phyloP scores from a whole-genome alignment of 345 rosid species.

The Arabis alpina region DNA sequence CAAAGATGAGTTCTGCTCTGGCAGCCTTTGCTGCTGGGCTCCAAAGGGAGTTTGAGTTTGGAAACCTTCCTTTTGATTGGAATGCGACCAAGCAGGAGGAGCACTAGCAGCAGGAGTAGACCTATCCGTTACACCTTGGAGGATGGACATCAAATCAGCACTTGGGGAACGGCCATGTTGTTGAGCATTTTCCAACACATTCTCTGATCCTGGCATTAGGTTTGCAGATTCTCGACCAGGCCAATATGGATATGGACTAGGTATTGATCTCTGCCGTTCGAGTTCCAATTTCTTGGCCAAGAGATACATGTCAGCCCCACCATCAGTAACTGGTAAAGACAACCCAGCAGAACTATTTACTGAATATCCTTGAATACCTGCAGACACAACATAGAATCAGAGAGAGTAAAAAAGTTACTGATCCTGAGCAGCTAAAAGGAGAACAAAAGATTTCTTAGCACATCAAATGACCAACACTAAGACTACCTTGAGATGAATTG shows the following conservation, averaged over 20 bases:
- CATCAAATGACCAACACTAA: slow-evolving; percentile 20
- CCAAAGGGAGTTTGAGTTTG: slow-evolving; percentile 70
- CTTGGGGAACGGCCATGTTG: slow-evolving; percentile 63
- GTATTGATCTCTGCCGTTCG: slow-evolving; percentile 71
- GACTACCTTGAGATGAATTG: slow-evolving; percentile 69
- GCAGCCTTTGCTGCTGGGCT: slow-evolving; percentile 69
- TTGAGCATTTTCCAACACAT: slow-evolving; percentile 53
- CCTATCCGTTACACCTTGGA: slow-evolving; percentile 71
- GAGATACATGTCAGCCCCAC: slow-evolving; percentile 63
- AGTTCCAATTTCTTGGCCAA: slow-evolving; percentile 76
- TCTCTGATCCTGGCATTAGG: slow-evolving; percentile 62
- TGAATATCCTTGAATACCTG: slow-evolving; percentile 71
- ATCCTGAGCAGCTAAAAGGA: background rate
- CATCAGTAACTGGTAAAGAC: slow-evolving; percentile 57
- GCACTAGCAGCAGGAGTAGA: slow-evolving; percentile 58
- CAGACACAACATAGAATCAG: slow-evolving; percentile 36
- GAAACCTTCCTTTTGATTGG: slow-evolving; percentile 64
- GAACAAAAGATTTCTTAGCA: background rate
- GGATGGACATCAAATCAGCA: slow-evolving; percentile 73
- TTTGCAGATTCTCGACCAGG: slow-evolving; percentile 72
- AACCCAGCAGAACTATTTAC: slow-evolving; percentile 56
- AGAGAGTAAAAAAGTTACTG: slow-evolving; percentile 5
- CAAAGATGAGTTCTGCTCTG: slow-evolving; percentile 55
- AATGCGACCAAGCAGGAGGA: slow-evolving; percentile 67
- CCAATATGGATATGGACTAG: slow-evolving; percentile 64